Evolutionary conservation across 176 grass and related monocot species (phyloP), one percentile per base, ranked within the genome.

Genomic region (Leersia perrieri): DNA sequence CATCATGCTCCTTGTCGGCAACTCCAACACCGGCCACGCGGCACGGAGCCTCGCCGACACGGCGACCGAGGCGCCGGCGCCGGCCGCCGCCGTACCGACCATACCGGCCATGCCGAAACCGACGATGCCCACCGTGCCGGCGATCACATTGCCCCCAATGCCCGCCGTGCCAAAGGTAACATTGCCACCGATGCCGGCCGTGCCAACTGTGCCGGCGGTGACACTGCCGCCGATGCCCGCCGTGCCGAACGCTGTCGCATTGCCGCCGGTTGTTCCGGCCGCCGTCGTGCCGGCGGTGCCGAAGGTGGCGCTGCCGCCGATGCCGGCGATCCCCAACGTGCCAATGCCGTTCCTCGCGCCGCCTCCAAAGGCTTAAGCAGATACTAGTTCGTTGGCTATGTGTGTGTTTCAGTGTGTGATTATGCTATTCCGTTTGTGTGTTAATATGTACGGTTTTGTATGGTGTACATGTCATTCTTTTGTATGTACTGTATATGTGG

Each of bases 271-370:
- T 7, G 10, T 75, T 22, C 75, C 87, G 1, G 26, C 34, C 62
- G 35, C 14, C 10, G 33, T 83, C 8, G 27, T 71, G 82, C 82
- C 62, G 2, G 62, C 73, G 27, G 47, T 74, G 31, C 70, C 80
- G 2, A 80, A 80, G 76, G 39, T 89, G 70, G 26, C 87, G 5
- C 15, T 85, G 64, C 87, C 87, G 0, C 77, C 82, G 28, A 72
- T 85, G 53, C 82, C 82, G 13, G 16, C 51, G 31, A 44, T 85
- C 3, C 79, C 86, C 9, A 12, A 42, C 60, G 69, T 80, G 26
- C 68, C 81, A 15, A n/a, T 76, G 34, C 71, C 87, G 7, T 72
- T 66, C 72, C 15, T 72, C 14, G 77, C 82, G 20, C 82, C 77
- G 0, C 65, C 87, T 8, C 87, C 87, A 2, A 63, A 80, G 70